phyloP scores from a whole-genome alignment of 768 basidiomycete species.

The Pholiota microspora region DNA sequence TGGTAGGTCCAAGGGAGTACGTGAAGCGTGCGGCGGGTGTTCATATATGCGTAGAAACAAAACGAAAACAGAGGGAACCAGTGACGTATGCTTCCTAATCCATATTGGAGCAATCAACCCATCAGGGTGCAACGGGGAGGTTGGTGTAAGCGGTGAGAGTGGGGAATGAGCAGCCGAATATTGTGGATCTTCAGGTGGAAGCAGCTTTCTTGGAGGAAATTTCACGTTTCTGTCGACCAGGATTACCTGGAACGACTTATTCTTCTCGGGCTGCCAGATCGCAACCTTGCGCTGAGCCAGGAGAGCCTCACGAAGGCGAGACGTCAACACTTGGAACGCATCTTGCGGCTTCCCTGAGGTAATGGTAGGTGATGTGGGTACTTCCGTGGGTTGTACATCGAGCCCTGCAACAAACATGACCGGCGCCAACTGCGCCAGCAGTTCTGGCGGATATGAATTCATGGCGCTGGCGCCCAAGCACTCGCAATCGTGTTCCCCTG shows the following conservation, averaged over 20 bases:
- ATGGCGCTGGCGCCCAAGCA: constrained; percentile 35
- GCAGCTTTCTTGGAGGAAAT: constrained; percentile 85
- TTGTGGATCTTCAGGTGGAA: constrained; percentile 55
- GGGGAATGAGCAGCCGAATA: constrained; percentile 76
- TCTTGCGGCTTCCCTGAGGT: constrained; percentile 42
- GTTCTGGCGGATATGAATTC: constrained; percentile 92
- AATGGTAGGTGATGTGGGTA: constrained; percentile 21
- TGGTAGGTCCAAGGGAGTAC: constrained; percentile 53
- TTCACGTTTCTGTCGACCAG: constrained; percentile 82
- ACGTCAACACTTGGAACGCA: constrained; percentile 56
- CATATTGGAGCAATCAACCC: constrained; percentile 97
- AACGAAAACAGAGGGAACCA: constrained; percentile 92
- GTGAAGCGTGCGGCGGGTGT: constrained; percentile 39
- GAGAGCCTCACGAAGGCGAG: constrained; percentile 69
- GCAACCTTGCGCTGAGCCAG: constrained; percentile 58
- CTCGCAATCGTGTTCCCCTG: not conserved
- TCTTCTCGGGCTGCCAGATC: constrained; percentile 72
- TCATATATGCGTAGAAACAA: constrained; percentile 87
- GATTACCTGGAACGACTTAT: constrained; percentile 76
- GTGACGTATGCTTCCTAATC: constrained; percentile 92
- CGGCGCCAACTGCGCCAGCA: constrained; percentile 85
- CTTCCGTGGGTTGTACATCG: constrained; percentile 32
- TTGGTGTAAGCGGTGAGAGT: constrained; percentile 85
- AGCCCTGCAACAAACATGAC: constrained; percentile 96
- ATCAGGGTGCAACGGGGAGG: constrained; percentile 91